phyloP scores from a whole-genome alignment of 2,329 filamentous ascomycete species.

The Fusarium paranaense region DNA sequence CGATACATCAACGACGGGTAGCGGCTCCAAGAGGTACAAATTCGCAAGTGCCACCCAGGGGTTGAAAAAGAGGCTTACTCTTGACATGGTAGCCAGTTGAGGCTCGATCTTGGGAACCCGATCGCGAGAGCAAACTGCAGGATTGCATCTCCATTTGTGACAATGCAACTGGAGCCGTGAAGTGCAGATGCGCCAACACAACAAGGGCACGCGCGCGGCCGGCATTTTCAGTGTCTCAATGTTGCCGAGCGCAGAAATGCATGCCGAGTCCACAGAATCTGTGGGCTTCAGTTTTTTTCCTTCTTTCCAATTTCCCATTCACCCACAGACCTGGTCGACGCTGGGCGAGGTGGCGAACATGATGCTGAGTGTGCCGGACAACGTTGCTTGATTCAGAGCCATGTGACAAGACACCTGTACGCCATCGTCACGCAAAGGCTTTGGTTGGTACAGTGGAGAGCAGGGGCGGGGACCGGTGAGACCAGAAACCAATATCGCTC shows the following conservation, averaged over 20 bases:
- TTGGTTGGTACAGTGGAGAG: constrained; percentile 42
- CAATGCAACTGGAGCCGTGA: constrained; percentile 25
- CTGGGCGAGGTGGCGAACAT: constrained; percentile 31
- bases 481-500: constrained; percentile 34
- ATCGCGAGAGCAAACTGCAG: constrained; percentile 9
- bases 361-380: constrained; percentile 13
- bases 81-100: constrained; percentile 15
- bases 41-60: constrained; percentile 14
- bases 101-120: constrained; percentile 10
- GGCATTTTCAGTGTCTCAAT: constrained; percentile 19
- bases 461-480: constrained; percentile 45
- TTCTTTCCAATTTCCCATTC: constrained; percentile 7
- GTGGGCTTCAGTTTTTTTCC: neutral
- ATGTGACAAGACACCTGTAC: constrained; percentile 42
- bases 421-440: constrained; percentile 43
- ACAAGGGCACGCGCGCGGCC: constrained; percentile 15
- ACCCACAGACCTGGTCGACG: constrained; percentile 25
- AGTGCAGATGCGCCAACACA: constrained; percentile 15
- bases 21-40: constrained; percentile 36
- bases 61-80: constrained; percentile 13
- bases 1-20: constrained; percentile 32
- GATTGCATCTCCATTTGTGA: constrained; percentile 11
- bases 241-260: constrained; percentile 15
- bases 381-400: constrained; percentile 29
- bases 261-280: constrained; percentile 23